Percentiles rank a stretch among this genome's conserved stretches.
Evolutionary conservation across 1,284 basidiomycete genomes (phyloP).

Genomic region (Ustilago shanxiensis): DNA sequence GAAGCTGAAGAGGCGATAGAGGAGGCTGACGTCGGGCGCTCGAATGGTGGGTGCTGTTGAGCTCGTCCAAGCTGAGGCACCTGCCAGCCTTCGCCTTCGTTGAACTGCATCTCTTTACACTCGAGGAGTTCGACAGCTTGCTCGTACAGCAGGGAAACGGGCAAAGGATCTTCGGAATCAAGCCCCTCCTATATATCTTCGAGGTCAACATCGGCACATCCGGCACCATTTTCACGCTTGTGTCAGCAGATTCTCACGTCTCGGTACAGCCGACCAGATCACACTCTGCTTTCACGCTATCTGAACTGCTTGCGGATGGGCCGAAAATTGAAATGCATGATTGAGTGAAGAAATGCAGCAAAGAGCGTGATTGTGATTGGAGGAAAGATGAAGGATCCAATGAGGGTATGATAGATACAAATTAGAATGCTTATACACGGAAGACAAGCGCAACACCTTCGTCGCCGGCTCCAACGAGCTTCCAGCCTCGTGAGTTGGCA

Average conservation of each 20-base stretch:
- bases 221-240: constrained; percentile 13
- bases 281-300: constrained; percentile 1
- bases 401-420: constrained; percentile 26
- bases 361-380: constrained; percentile 6
- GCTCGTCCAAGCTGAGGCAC: neutral
- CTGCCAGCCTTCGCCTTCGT: neutral
- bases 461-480: constrained; percentile 67
- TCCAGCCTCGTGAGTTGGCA: constrained; percentile 61
- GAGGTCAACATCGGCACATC: constrained; percentile 13
- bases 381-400: neutral
- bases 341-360: neutral
- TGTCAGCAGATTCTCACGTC: neutral
- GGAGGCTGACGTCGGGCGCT: constrained; percentile 16
- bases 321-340: neutral
- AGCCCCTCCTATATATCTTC: constrained; percentile 21
- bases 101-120: constrained; percentile 10
- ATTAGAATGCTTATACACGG: constrained; percentile 40
- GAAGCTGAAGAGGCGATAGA: constrained; percentile 36
- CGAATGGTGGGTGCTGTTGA: neutral
- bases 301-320: constrained; percentile 13
- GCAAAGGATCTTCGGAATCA: neutral
- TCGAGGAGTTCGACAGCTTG: neutral
- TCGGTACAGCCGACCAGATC: neutral
- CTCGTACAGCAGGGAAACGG: neutral
- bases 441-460: constrained; percentile 69